Evolutionary conservation across 331 rosid species (phyloP).

Genomic region (Saraca asoca): DNA sequence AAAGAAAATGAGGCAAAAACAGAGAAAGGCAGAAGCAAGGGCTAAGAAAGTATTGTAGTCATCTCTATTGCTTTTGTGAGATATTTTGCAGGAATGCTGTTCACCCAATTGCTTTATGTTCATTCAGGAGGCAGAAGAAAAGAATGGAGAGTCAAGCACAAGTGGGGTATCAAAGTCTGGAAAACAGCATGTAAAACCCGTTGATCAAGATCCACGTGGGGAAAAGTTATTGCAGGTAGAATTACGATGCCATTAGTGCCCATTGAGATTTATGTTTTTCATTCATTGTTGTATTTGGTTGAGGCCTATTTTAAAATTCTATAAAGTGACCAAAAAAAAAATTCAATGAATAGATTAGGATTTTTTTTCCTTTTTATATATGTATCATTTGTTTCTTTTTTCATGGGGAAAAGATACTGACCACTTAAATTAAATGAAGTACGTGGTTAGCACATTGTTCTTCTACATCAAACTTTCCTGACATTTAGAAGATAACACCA

Average conservation of each 20-base stretch:
- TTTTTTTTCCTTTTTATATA: no score
- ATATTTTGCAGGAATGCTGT: conserved; percentile 13
- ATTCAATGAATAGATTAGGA: no score
- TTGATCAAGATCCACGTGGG: conserved; percentile 89
- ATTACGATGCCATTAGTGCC: conserved; percentile 24
- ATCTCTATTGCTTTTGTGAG: conserved; percentile 28
- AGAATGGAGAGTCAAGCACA: conserved; percentile 73
- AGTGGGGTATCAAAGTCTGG: conserved; percentile 72
- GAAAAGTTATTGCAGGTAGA: conserved; percentile 89
- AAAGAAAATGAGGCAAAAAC: conserved; percentile 95
- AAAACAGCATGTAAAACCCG: conserved; percentile 82
- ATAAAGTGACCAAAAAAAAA: not conserved
- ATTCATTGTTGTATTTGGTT: not conserved
- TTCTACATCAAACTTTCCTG: no score
- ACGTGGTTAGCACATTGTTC: not conserved
- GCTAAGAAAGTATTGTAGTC: conserved; percentile 79
- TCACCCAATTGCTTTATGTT: conserved; percentile 35
- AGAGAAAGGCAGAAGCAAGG: conserved; percentile 92
- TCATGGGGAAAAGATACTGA: no score
- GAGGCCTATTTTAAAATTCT: not conserved
- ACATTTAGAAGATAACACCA: no score
- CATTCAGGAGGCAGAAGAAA: conserved; percentile 87
- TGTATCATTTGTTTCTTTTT: no score
- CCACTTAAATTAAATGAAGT: not conserved
- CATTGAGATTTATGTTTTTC: conserved; percentile 11